Percentiles rank a stretch among this genome's conserved stretches.
Conservation (phyloP, 441 rosid species). For the Erodium trifolium region DNA sequence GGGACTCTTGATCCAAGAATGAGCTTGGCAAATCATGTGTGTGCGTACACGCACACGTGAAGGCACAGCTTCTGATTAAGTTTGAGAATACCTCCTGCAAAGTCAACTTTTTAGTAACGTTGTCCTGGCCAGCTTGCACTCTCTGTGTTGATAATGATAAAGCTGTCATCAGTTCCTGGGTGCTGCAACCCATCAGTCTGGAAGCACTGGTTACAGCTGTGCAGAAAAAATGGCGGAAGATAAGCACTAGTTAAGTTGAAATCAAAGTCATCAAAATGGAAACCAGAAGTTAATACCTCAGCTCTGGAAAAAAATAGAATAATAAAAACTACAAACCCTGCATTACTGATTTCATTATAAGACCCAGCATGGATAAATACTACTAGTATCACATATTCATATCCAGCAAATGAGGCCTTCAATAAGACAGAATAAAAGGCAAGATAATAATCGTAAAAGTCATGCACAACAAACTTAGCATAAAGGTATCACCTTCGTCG, state of each 20-base stretch:
- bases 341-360: background rate
- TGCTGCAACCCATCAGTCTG: slow-evolving; percentile 60
- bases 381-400: background rate
- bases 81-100: slow-evolving; percentile 57
- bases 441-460: background rate
- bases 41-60: background rate
- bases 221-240: slow-evolving; percentile 22
- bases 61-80: background rate
- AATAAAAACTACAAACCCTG: background rate
- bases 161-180: slow-evolving; percentile 47
- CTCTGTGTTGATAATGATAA: slow-evolving; percentile 47
- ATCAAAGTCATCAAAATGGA: background rate
- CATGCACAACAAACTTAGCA: slow-evolving; percentile 9
- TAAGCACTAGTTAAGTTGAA: slow-evolving; percentile 3
- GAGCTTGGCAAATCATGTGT: background rate
- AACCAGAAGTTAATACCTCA: background rate
- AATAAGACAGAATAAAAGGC: slow-evolving; percentile 3
- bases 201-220: slow-evolving; percentile 69
- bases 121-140: slow-evolving; percentile 62
- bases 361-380: background rate
- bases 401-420: slow-evolving; percentile 7
- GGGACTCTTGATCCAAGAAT: slow-evolving; percentile 2
- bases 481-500: slow-evolving; percentile 54
- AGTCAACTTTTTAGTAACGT: slow-evolving; percentile 57
- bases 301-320: background rate